Evolutionary conservation across 106 monocot species (phyloP), one percentile per base, ranked within the genome.

Genomic region (Platanthera zijinensis): DNA sequence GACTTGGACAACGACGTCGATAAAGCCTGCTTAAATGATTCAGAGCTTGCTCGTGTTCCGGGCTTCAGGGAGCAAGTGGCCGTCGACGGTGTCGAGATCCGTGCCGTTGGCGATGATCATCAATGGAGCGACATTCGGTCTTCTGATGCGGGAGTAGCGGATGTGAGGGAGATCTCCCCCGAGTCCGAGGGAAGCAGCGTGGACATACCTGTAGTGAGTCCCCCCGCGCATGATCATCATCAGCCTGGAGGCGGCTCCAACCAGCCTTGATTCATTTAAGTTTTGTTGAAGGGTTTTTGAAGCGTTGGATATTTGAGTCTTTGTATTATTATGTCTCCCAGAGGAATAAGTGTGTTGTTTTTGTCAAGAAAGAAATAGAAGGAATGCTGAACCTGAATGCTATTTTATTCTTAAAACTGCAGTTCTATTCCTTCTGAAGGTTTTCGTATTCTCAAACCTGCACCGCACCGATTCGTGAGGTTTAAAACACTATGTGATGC

Each of bases 1-100:
- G 86, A 93, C 74, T 71, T 50, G 25, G 89, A 97, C 57, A 86
- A 86, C 15, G 84, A 95, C 71, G 87, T 92, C 25, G 97, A 94
- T 79, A 99, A 99, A 82, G 89, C 97, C 52, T 97, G 93, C 54
- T 77, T 97, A 72, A 95, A 70, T 32, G 89, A 89, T 78, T 85
- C 90, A 59, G 82, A 75, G 49, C 75, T 70, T 1, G 75, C 80
- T 47, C 56, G 68, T 25, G 79, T 80, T 74, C 82, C 90, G 7
- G 78, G 71, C 28, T 78, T 75, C 59, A 76, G 52, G 47, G 87
- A 57, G 19, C 89, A 87, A n/a, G 53, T 85, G 73, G 72, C 80
- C 0, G 80, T 77, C 6, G 87, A 86, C 50, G 75, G 87, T 28
- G 89, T 87, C 25, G 86, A 89, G 68, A 86, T 91, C 39, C 89